A percentile compares a stretch with the other conserved stretches of the same genome.
phyloP scores from a whole-genome alignment of 139 green algal genomes.

The Coelastrella sp. region DNA sequence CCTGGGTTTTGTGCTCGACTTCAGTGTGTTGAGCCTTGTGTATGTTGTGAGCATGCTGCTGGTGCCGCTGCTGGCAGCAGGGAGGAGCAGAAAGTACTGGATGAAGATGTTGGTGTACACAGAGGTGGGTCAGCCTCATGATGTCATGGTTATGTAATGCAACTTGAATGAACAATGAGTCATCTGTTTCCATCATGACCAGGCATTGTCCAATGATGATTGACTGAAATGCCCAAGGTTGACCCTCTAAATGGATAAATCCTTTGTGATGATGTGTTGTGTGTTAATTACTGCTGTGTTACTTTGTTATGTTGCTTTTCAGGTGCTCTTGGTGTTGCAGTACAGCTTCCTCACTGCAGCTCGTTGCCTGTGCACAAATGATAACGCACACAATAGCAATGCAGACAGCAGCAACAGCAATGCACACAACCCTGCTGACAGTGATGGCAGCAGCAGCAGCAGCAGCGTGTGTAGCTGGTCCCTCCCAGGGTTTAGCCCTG shows the following conservation, averaged over 20 bases:
- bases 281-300: too few relatives aligned
- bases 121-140: slow-evolving; percentile 29
- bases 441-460: slow-evolving; percentile 15
- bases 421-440: background rate
- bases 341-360: slow-evolving; percentile 73
- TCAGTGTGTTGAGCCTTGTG: slow-evolving; percentile 61
- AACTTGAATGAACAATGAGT: background rate
- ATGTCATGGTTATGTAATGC: too few relatives aligned
- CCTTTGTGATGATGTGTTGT: too few relatives aligned
- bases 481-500: background rate
- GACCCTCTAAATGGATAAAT: background rate
- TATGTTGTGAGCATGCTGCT: slow-evolving; percentile 61
- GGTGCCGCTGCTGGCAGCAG: slow-evolving; percentile 67
- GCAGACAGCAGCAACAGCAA: background rate
- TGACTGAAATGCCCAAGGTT: background rate
- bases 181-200: too few relatives aligned
- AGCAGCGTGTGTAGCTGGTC: background rate
- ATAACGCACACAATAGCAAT: background rate
- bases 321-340: slow-evolving; percentile 67
- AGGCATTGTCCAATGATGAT: too few relatives aligned
- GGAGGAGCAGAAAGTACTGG: slow-evolving; percentile 67
- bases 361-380: slow-evolving; percentile 45
- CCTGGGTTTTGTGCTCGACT: slow-evolving; percentile 67
- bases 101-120: slow-evolving; percentile 51
- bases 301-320: background rate